Evolutionary conservation across 1,284 basidiomycete genomes (phyloP).

Genomic region (Melampsora americana): DNA sequence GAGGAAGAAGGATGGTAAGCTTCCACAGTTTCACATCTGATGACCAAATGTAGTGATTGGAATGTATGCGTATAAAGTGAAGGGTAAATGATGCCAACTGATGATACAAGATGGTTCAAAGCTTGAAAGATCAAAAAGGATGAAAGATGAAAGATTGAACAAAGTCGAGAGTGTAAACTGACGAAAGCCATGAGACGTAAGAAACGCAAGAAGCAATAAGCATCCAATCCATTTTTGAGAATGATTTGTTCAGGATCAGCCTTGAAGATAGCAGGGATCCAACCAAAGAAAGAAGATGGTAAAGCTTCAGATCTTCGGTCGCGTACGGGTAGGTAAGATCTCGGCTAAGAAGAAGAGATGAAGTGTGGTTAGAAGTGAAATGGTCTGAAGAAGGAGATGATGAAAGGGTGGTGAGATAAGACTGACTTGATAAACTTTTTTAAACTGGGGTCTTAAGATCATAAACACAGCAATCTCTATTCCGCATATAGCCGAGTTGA

Average conservation of each 20-base stretch:
- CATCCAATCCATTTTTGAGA: slow-evolving; percentile 76
- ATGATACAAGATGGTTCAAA: slow-evolving; percentile 11
- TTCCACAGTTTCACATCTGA: no score
- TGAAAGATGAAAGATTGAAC: background rate
- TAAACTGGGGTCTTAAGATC: slow-evolving; percentile 54
- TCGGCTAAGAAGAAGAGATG: slow-evolving; percentile 18
- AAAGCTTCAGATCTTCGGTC: slow-evolving; percentile 53
- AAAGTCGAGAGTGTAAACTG: slow-evolving; percentile 50
- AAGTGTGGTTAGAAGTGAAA: slow-evolving; percentile 50
- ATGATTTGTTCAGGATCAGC: slow-evolving; percentile 52
- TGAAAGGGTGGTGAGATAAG: no score
- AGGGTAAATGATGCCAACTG: slow-evolving; percentile 59
- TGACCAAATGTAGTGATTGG: background rate
- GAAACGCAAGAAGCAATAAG: slow-evolving; percentile 89
- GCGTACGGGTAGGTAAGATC: slow-evolving; percentile 19
- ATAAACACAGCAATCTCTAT: slow-evolving; percentile 54
- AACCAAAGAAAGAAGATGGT: slow-evolving; percentile 53
- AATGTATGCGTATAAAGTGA: slow-evolving; percentile 22
- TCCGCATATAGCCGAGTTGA: slow-evolving; percentile 52
- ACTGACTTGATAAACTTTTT: slow-evolving; percentile 55
- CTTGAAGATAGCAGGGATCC: slow-evolving; percentile 54
- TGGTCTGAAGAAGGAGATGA: background rate
- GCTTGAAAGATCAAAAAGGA: background rate
- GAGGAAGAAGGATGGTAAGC: slow-evolving; percentile 62
- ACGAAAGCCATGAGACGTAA: slow-evolving; percentile 64